Evolutionary conservation across 257 asterid species (phyloP).

Genomic region (Euphrasia confusa): DNA sequence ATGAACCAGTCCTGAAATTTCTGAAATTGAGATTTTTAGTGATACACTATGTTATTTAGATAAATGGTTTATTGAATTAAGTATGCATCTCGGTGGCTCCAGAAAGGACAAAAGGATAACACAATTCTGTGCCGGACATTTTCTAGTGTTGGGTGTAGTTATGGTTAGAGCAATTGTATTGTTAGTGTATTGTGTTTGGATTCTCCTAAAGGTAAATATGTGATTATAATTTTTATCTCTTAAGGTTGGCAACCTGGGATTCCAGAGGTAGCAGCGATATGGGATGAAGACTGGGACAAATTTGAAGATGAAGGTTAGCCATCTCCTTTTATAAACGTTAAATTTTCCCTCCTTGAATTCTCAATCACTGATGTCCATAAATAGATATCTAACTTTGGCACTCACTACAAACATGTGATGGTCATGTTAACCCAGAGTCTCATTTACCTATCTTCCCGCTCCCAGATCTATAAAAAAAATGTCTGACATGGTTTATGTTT

Average conservation of each 20-base stretch:
- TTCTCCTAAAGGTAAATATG: slow-evolving; percentile 14
- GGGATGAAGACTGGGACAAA: slow-evolving; percentile 99
- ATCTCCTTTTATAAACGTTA: slow-evolving; percentile 14
- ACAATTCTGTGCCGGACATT: neutral
- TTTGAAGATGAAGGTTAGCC: slow-evolving; percentile 89
- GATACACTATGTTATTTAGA: slow-evolving; percentile 7
- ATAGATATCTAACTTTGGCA: neutral
- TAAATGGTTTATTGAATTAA: slow-evolving; percentile 13
- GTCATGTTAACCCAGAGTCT: slow-evolving; percentile 15
- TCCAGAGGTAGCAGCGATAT: slow-evolving; percentile 73
- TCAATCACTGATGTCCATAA: neutral
- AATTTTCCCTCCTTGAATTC: slow-evolving; percentile 6
- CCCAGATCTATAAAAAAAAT: neutral
- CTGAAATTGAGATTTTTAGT: neutral
- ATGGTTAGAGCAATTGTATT: neutral
- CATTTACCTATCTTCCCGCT: neutral
- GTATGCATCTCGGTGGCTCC: slow-evolving; percentile 7
- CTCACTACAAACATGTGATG: slow-evolving; percentile 19
- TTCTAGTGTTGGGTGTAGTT: neutral
- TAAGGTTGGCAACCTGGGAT: slow-evolving; percentile 97
- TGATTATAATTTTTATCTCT: slow-evolving; percentile 18
- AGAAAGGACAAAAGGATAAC: slow-evolving; percentile 12
- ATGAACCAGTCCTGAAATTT: neutral
- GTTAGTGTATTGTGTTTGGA: slow-evolving; percentile 13
- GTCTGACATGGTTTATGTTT: neutral